Conservation (phyloP, 2,329 filamentous ascomycete genomes). For the Nannizzia gypsea region DNA sequence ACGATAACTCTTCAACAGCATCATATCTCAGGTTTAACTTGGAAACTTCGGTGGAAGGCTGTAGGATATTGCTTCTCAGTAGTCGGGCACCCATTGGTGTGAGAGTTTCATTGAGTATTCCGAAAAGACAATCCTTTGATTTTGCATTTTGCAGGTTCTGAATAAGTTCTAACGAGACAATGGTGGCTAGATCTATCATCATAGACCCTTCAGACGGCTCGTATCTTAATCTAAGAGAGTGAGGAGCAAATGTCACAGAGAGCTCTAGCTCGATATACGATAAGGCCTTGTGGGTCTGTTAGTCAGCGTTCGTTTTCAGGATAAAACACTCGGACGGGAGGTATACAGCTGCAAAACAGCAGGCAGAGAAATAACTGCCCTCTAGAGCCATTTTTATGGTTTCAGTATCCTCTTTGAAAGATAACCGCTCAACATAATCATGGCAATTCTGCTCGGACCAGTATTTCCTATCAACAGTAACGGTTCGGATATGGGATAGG, state of each 20-base stretch:
- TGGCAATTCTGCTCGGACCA: constrained; percentile 72
- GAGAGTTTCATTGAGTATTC: constrained; percentile 68
- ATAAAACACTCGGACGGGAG: background rate
- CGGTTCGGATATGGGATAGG: constrained; percentile 50
- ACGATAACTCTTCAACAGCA: constrained; percentile 69
- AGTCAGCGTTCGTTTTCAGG: background rate
- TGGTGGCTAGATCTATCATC: constrained; percentile 87
- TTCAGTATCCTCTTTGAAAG: constrained; percentile 67
- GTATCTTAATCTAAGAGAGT: constrained; percentile 76
- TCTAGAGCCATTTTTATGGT: constrained; percentile 65
- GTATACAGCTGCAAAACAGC: constrained; percentile 72
- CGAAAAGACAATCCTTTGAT: constrained; percentile 73
- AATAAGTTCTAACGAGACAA: constrained; percentile 76
- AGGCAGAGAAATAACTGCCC: constrained; percentile 77
- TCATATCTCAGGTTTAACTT: constrained; percentile 65
- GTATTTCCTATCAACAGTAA: constrained; percentile 59
- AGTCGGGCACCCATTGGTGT: constrained; percentile 84
- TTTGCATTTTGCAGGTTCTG: constrained; percentile 70
- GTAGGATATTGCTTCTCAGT: constrained; percentile 73
- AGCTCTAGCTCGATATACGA: constrained; percentile 67
- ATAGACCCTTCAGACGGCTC: constrained; percentile 83
- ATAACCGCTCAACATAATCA: constrained; percentile 66
- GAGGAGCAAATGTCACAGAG: constrained; percentile 56
- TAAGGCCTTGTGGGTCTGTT: constrained; percentile 47
- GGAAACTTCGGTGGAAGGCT: constrained; percentile 63